phyloP scores from a whole-genome alignment of 768 basidiomycete species.

The Rhodotorula toruloides region DNA sequence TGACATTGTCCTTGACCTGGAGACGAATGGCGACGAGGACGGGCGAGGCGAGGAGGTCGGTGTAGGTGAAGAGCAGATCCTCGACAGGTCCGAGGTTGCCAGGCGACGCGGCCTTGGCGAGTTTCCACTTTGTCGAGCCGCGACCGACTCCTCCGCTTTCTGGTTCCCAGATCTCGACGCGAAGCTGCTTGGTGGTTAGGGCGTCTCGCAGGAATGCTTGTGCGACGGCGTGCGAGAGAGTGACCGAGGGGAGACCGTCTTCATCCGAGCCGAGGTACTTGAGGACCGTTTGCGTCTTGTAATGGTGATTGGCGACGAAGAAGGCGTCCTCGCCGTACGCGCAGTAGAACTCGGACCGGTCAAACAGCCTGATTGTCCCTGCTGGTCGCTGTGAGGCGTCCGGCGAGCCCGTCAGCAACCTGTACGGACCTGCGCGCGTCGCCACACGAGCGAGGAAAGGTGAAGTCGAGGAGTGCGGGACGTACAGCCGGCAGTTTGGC shows the following conservation, averaged over 20 bases:
- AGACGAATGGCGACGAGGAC: slow-evolving; percentile 85
- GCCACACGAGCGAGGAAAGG: not conserved
- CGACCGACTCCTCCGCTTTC: slow-evolving; percentile 61
- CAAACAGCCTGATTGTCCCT: slow-evolving; percentile 83
- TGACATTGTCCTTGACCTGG: slow-evolving; percentile 57
- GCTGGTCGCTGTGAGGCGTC: slow-evolving; percentile 44
- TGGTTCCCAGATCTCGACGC: slow-evolving; percentile 79
- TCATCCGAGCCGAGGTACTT: slow-evolving; percentile 68
- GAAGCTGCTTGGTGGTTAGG: slow-evolving; percentile 78
- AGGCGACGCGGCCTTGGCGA: slow-evolving; percentile 80
- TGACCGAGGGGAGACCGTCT: slow-evolving; percentile 59
- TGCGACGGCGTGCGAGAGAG: slow-evolving; percentile 68
- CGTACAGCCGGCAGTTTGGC: too few species aligned
- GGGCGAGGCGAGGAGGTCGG: slow-evolving; percentile 74
- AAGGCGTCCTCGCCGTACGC: slow-evolving; percentile 81
- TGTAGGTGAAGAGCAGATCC: slow-evolving; percentile 75
- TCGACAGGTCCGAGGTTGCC: slow-evolving; percentile 66
- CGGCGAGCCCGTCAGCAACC: too few species aligned
- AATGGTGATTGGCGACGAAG: slow-evolving; percentile 62
- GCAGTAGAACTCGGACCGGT: slow-evolving; percentile 74
- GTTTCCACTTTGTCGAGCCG: slow-evolving; percentile 63
- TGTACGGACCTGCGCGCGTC: too few species aligned
- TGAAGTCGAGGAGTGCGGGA: too few species aligned
- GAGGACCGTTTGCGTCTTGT: slow-evolving; percentile 76
- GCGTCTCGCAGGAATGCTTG: slow-evolving; percentile 80